Base-by-base conservation (phyloP, 2,329 filamentous ascomycete genomes). In the Nemania sp. region DNA sequence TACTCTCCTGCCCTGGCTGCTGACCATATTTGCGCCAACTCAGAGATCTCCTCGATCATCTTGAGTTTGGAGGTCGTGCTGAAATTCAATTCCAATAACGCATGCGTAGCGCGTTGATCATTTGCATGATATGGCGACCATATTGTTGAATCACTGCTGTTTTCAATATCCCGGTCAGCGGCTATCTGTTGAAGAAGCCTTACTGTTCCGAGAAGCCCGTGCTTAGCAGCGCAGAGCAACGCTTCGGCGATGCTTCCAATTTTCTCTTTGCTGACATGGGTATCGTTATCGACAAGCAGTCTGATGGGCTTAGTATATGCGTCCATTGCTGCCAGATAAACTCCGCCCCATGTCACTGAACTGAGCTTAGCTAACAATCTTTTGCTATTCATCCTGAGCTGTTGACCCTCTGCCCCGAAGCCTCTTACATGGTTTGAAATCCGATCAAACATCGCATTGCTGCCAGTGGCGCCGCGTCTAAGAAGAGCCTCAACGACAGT, bases 301-400 rank as follows among this genome's bases (percentile, higher is more conserved):
- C 42, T 33, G 11, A 12, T 34, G n/a, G 15, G 28, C 6, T 33
- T 33, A 11, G 28, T 44, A 34, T 24, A 23, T 8, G 26, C 28
- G 19, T 44, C 42, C 26, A 44, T 7, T 34, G 42, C 42, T 7
- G 42, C 42, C 12, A 44, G 6, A 44, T 44, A 44, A 34, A 44
- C 4, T 3, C 7, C n/a, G 6, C 28, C 26, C 17, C 42, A 44
- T 34, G 3, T 33, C 11, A 14, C 42, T 5, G 42, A 33, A 23
- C 28, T 23, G 5, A 44, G 22, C 12, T 9, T 44, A 23, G 17
- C 42, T 20, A 14, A 22, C 5, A 44, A 33, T 14, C 34, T 34
- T 28, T 24, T 8, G 1, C 12, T 14, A 20, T 44, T 44, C 14
- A 7, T 8, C 17, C n/a, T 33, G 14, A 44, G 42, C 42, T 28